Conservation (phyloP, 176 grass and related monocot species). For the Zoysia pacifica region DNA sequence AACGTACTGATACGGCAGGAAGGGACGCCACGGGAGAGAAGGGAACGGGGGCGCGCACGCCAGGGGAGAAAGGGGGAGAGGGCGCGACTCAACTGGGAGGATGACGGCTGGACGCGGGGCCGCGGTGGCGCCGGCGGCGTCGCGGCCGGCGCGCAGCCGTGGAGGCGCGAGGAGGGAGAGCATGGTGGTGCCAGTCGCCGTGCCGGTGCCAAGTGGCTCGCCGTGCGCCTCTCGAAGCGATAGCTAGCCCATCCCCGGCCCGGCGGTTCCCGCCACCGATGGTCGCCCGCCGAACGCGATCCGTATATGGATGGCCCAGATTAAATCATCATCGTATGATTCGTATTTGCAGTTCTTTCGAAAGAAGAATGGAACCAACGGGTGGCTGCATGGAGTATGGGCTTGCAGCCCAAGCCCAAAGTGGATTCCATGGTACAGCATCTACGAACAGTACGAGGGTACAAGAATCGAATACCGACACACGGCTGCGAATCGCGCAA, state of each 20-base stretch:
- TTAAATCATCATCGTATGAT: too few relatives aligned
- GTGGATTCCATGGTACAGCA: background rate
- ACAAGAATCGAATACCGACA: background rate
- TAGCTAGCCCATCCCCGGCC: background rate
- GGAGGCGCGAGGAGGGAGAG: constrained; percentile 45
- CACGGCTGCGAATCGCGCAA: background rate
- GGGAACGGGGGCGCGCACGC: background rate
- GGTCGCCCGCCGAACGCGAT: too few relatives aligned
- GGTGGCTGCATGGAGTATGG: too few relatives aligned
- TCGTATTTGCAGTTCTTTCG: too few relatives aligned
- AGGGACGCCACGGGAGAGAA: background rate
- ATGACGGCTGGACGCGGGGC: constrained; percentile 62
- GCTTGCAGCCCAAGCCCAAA: background rate
- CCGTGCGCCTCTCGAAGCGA: constrained; percentile 50
- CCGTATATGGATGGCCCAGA: too few relatives aligned
- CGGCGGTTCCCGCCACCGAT: background rate
- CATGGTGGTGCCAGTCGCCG: constrained; percentile 38
- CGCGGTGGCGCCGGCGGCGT: background rate
- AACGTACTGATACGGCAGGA: background rate
- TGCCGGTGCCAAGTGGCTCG: constrained; percentile 25
- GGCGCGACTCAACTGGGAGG: constrained; percentile 70
- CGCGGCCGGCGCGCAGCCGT: constrained; percentile 4
- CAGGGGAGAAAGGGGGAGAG: background rate
- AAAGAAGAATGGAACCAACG: too few relatives aligned
- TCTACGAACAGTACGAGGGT: background rate